Base-by-base conservation (phyloP, 768 basidiomycete genomes). In the Xerocomus spinulosus region DNA sequence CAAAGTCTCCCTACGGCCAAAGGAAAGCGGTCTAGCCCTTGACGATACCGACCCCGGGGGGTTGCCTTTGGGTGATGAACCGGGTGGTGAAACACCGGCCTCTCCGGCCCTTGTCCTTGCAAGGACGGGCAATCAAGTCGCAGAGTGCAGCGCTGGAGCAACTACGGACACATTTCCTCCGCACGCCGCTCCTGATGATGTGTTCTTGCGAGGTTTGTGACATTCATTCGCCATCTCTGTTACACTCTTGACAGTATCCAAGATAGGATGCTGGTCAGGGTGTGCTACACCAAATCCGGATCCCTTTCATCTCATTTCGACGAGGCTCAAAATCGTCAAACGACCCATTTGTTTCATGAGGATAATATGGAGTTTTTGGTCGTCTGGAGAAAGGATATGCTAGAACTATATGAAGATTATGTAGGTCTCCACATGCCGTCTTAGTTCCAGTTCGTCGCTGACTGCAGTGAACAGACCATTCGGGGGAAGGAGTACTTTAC, bases 241-340 rank as follows among this genome's bases (percentile, higher is more conserved):
- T 34, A 15, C 9, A 9, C 20, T 12, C 8, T 40, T 68, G 57
- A 68, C 39, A 18, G 52, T 40, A 17, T 40, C 32, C 56, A 61
- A 95, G 94, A 95, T 68, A 78, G 94, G 51, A 94, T 96, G 92
- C 76, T 94, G 6, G 83, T 96, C 24, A 75, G 85, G 48, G 76
- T 87, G 2, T 81, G 78, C 36, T 82, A 85, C 64, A 82, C 81
- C 12, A 77, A 77, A 49, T 70, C 70, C 1, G 79, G 80, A 49
- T 64, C 66, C 17, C 51, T 86, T 5, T 67, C 73, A 10, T 54
- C 63, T 6, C 57, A 68, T 29, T 90, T 87, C 50, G 81, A 87
- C 66, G 92, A 90, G 64, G 62, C 67, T 39, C 71, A 79, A 52
- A 79, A 90, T 61, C 81, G 86, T 2, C 79, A 75, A 18, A 79